Conservation (phyloP, 352 stramenopile species). For the Globisporangium spiculum region DNA sequence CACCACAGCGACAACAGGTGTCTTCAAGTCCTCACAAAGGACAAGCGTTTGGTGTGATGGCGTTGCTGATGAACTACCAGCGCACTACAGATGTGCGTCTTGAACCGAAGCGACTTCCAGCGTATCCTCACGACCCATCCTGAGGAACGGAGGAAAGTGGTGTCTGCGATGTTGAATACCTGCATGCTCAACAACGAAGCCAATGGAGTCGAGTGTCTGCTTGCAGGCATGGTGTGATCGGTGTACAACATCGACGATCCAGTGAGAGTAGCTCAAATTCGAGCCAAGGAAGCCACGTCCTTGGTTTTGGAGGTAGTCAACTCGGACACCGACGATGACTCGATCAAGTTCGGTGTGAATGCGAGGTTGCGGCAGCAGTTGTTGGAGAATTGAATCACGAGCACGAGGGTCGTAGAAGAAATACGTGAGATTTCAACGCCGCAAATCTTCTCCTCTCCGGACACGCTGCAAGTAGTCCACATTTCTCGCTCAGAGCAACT, state of each 20-base stretch:
- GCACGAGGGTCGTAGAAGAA: neutral
- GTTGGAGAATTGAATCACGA: neutral
- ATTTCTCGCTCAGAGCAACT: neutral
- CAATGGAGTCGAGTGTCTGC: constrained; percentile 17
- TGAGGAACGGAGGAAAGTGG: constrained; percentile 23
- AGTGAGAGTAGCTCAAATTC: neutral
- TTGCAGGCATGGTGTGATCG: constrained; percentile 9
- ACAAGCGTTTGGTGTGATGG: constrained; percentile 40
- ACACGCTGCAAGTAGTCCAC: neutral
- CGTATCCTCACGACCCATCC: constrained; percentile 23
- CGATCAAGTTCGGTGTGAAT: neutral
- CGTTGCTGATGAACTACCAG: constrained; percentile 41
- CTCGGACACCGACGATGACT: neutral
- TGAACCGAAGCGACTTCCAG: constrained; percentile 27
- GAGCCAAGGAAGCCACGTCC: neutral
- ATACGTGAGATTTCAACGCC: neutral
- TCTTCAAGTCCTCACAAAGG: constrained; percentile 12
- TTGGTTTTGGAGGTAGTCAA: neutral
- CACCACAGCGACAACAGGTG: neutral
- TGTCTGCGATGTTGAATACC: constrained; percentile 15
- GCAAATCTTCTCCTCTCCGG: neutral
- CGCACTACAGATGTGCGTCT: constrained; percentile 25
- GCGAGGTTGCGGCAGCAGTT: neutral
- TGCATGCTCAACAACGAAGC: constrained; percentile 21
- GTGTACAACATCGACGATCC: constrained; percentile 5